Percentiles rank a stretch among this genome's conserved stretches.
These are phyloP conservation scores for Olyra latifolia DNA, from an alignment of 176 grass and related monocot genomes.

Conservation along the genomic window DNA sequence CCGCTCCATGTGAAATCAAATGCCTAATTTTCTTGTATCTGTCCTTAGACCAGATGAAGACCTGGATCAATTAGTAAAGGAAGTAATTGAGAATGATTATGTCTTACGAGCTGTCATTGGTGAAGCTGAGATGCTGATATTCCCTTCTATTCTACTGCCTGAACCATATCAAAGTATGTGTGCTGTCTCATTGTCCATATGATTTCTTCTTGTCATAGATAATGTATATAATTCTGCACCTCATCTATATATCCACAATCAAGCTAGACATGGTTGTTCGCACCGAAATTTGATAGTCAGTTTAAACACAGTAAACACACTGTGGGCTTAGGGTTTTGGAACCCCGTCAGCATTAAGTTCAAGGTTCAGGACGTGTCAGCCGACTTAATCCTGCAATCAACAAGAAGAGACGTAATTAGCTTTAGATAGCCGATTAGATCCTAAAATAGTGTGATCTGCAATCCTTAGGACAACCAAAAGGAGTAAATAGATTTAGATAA, in stretches of 20 bases:
- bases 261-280: too few species aligned
- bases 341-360: too few species aligned
- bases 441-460: too few species aligned
- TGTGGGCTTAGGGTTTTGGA: too few species aligned
- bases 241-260: neutral
- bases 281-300: too few species aligned
- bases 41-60: slow-evolving; percentile 35
- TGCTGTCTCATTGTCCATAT: neutral
- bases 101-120: slow-evolving; percentile 22
- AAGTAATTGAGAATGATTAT: slow-evolving; percentile 45
- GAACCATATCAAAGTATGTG: slow-evolving; percentile 43
- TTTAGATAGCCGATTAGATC: too few species aligned
- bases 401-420: too few species aligned
- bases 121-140: slow-evolving; percentile 52
- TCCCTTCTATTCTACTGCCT: slow-evolving; percentile 53
- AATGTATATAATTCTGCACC: neutral
- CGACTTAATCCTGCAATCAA: too few species aligned
- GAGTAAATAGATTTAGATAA: too few species aligned
- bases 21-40: neutral
- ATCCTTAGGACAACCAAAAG: too few species aligned
- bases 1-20: neutral
- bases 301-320: too few species aligned
- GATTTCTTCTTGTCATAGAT: neutral
- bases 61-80: slow-evolving; percentile 31
- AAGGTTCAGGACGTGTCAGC: too few species aligned